Conservation (phyloP, 305 asterid genomes). For the Fraxinus baroniana region DNA sequence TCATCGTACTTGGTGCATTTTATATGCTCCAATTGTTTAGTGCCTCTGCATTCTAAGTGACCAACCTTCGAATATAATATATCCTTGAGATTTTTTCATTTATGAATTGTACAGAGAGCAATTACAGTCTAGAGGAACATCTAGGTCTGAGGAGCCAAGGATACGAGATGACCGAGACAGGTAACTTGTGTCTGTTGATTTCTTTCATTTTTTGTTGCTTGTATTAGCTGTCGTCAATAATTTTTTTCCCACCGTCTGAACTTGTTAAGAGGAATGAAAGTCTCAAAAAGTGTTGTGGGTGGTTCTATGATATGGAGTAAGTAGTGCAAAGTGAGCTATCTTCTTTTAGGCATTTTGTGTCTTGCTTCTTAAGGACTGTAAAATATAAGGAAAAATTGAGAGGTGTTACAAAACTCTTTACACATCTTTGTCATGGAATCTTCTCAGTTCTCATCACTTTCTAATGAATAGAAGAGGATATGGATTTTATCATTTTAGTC, state of each 20-base stretch:
- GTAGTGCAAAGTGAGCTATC: not conserved
- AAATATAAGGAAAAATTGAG: not conserved
- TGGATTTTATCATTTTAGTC: not conserved
- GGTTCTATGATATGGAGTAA: slow-evolving; percentile 1
- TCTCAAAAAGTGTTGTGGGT: not conserved
- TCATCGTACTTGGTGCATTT: not conserved
- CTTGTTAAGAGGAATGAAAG: not conserved
- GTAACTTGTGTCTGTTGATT: slow-evolving; percentile 29
- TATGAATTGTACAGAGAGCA: slow-evolving; percentile 57
- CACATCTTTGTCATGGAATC: not conserved
- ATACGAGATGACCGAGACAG: slow-evolving; percentile 71
- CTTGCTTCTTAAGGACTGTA: not conserved
- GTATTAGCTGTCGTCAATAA: not conserved
- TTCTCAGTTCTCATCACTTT: not conserved
- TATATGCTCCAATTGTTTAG: not conserved
- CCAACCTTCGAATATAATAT: not conserved
- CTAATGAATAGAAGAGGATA: not conserved
- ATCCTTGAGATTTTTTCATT: not conserved
- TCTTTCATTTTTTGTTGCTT: not conserved
- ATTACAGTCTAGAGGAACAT: slow-evolving; percentile 70
- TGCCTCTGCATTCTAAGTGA: not conserved
- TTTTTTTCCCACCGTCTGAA: not conserved
- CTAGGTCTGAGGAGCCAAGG: slow-evolving; percentile 92
- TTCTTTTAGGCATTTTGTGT: not conserved
- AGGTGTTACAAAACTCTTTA: not conserved